Evolutionary conservation across 352 stramenopile genomes (phyloP), one percentile per base, ranked within the genome.

Genomic region (Phytophthora palmivora): DNA sequence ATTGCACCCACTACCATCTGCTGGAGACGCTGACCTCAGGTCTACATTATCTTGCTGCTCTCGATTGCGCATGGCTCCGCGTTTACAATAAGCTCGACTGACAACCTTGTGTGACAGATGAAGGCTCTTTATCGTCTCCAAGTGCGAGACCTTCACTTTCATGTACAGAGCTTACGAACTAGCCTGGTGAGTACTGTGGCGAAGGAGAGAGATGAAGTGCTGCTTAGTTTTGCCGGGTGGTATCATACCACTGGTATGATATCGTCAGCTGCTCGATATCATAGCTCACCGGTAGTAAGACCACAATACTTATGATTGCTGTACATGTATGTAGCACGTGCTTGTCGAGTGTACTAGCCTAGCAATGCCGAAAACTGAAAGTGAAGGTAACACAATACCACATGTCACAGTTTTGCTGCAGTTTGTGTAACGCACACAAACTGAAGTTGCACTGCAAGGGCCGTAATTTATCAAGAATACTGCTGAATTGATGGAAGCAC

Each of bases 31-130:
- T 63, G 52, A 52, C 54, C 44, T 55, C 48, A 36, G 41, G 32
- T 12, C 33, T 14, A n/a, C n/a, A n/a, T n/a, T n/a, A n/a, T 58
- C 32, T 32, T 57, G 43, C 19, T 42, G 49, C 4, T 19, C 26
- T 28, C 51, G 59, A 68, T 68, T 68, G 60, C 60, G 60, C 41
- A 30, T 30, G 46, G n/a, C 26, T 50, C 30, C 14, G 4, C 37
- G 52, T 58, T 69, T 69, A 69, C 60, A 68, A 50, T 50, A 18
- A 54, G 24, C 24, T 28, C 24, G 24, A 24, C 9, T 24, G 37
- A 2, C 37, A 24, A 14, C 10, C n/a, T 11, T 6, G 37, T 51
- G 46, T 46, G 48, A 47, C 34, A 47, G 16, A 14, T n/a, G 16
- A 16, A 46, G 16, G 49, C 15, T 46, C 7, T 11, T 6, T 28